These are phyloP conservation scores for Chytriomyces confervae DNA, from an alignment of 192 early-diverging fungal genomes.

Conservation along the genomic window DNA sequence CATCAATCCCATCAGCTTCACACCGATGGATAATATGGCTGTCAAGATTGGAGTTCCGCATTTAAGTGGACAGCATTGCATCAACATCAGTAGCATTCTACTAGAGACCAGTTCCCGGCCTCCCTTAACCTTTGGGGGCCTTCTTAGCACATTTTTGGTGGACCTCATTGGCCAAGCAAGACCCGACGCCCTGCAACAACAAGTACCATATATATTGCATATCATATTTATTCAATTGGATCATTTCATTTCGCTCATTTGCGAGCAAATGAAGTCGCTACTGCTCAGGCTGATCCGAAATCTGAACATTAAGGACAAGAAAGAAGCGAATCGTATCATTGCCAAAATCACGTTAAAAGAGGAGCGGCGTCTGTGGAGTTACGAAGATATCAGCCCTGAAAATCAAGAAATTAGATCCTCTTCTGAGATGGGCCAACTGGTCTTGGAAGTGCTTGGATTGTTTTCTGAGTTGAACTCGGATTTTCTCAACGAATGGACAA, in stretches of 20 bases:
- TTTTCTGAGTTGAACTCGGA: conserved; percentile 50
- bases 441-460: conserved; percentile 54
- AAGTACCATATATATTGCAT: conserved; percentile 77
- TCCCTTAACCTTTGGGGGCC: conserved; percentile 74
- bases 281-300: conserved; percentile 74
- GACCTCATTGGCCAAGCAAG: conserved; percentile 81
- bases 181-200: conserved; percentile 56
- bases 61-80: conserved; percentile 53
- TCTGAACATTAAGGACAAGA: conserved; percentile 2
- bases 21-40: conserved; percentile 42
- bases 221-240: conserved; percentile 84
- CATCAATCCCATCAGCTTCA: conserved; percentile 76
- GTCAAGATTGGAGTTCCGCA: conserved; percentile 1
- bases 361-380: conserved; percentile 78
- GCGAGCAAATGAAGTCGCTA: conserved; percentile 75
- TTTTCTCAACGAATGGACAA: conserved; percentile 68
- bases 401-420: conserved; percentile 48
- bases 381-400: conserved; percentile 75
- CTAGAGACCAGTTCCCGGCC: conserved; percentile 68
- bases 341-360: conserved; percentile 69
- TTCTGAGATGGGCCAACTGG: conserved; percentile 46
- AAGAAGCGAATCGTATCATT: conserved; percentile 43
- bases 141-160: conserved; percentile 78
- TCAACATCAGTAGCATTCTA: conserved; percentile 73
- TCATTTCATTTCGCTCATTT: conserved; percentile 73